Conservation (phyloP, 2,329 filamentous ascomycete species). For the Stemphylium vesicarium region DNA sequence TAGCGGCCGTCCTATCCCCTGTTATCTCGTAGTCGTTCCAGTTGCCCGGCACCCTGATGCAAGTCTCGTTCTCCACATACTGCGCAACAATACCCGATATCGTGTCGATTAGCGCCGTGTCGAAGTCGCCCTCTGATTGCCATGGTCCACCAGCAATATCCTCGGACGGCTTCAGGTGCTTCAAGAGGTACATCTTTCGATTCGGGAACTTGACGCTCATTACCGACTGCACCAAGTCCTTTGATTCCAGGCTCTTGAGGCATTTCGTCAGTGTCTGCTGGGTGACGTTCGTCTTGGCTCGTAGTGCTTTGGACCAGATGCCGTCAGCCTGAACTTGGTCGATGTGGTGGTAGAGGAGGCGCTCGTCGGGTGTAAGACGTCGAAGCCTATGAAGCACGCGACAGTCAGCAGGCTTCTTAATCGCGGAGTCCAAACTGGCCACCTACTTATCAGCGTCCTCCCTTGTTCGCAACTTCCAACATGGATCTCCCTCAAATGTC, state of each 20-base stretch:
- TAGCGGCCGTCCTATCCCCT: constrained; percentile 44
- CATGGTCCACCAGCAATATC: constrained; percentile 92
- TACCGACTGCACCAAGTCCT: constrained; percentile 84
- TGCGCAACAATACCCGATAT: constrained; percentile 76
- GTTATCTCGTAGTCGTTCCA: constrained; percentile 49
- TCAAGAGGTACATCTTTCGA: constrained; percentile 96
- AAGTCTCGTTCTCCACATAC: constrained; percentile 74
- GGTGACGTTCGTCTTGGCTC: constrained; percentile 80
- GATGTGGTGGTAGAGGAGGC: constrained; percentile 86
- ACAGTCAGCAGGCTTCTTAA: constrained; percentile 15
- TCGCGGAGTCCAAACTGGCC: neutral
- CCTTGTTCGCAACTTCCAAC: constrained; percentile 46
- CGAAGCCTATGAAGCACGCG: constrained; percentile 38
- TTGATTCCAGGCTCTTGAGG: constrained; percentile 82
- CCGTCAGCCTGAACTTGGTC: constrained; percentile 84
- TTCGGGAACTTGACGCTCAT: constrained; percentile 90
- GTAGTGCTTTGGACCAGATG: constrained; percentile 89
- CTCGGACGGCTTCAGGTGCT: constrained; percentile 81
- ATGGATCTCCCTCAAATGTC: constrained; percentile 44
- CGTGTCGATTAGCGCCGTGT: constrained; percentile 83
- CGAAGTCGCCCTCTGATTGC: constrained; percentile 90
- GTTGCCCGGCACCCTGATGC: constrained; percentile 62
- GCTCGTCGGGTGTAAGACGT: constrained; percentile 70
- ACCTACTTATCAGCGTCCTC: constrained; percentile 47
- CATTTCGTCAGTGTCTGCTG: constrained; percentile 80